These are phyloP conservation scores for Rhodosporidiobolus odoratus DNA, from an alignment of 768 basidiomycete genomes.

Conservation along the genomic window DNA sequence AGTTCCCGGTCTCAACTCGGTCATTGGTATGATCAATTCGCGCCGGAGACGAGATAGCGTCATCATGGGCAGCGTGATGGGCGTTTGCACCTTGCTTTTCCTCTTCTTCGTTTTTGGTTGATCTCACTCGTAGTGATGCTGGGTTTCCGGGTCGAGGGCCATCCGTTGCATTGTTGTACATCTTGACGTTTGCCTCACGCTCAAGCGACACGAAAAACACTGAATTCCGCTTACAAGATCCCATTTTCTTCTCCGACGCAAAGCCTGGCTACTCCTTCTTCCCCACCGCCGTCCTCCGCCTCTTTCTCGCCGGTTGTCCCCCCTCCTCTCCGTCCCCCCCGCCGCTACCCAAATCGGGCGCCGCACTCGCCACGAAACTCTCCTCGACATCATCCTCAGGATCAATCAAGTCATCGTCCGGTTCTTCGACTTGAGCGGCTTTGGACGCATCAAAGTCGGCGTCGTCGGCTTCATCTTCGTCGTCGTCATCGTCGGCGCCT, in stretches of 20 bases:
- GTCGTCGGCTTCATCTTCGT: conserved; percentile 33
- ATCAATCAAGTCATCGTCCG: conserved; percentile 31
- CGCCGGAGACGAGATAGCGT: conserved; percentile 82
- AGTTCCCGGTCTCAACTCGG: conserved; percentile 89
- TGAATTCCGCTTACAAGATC: too few relatives aligned
- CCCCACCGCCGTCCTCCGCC: conserved; percentile 8
- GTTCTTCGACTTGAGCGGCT: conserved; percentile 31
- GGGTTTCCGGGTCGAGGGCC: not conserved
- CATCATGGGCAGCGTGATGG: conserved; percentile 81
- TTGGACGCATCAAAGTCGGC: conserved; percentile 24
- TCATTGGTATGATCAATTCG: conserved; percentile 86
- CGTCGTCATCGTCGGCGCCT: conserved; percentile 8
- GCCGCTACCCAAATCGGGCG: too few relatives aligned
- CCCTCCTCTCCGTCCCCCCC: conserved; percentile 16
- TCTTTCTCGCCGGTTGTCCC: conserved; percentile 25
- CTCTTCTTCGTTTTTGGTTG: conserved; percentile 38
- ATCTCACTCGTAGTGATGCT: not conserved
- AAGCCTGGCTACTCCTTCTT: conserved; percentile 53
- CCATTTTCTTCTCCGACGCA: too few relatives aligned
- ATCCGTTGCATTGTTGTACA: not conserved
- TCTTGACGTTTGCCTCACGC: too few relatives aligned
- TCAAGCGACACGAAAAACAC: too few relatives aligned
- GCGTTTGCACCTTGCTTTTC: conserved; percentile 66
- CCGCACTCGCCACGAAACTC: not conserved
- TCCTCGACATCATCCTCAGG: conserved; percentile 25